phyloP scores from a whole-genome alignment of 2,329 filamentous ascomycete species.

The Alternaria tenuissima region DNA sequence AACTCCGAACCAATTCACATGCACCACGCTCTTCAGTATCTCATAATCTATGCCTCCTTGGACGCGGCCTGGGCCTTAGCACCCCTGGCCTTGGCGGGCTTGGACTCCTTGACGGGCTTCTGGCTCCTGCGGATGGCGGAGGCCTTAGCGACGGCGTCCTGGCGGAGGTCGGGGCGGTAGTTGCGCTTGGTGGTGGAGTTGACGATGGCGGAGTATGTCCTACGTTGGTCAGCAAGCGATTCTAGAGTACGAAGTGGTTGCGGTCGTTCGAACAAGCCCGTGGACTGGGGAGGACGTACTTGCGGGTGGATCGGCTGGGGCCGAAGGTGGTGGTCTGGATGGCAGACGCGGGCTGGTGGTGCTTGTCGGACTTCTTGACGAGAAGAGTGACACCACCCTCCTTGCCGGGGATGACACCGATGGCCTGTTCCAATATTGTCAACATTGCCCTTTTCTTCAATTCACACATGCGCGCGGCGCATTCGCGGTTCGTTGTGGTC shows the following conservation, averaged over 20 bases:
- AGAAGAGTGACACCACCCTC: conserved; percentile 82
- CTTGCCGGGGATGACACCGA: conserved; percentile 78
- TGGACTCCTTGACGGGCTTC: conserved; percentile 77
- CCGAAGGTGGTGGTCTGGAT: conserved; percentile 73
- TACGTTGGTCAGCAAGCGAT: conserved; percentile 16
- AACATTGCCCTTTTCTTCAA: conserved; percentile 7
- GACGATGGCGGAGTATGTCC: conserved; percentile 90
- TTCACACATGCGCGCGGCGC: conserved; percentile 4
- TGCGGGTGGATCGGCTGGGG: conserved; percentile 77
- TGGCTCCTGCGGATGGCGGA: conserved; percentile 84
- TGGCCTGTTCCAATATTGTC: conserved; percentile 65
- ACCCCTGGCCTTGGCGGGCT: conserved; percentile 79
- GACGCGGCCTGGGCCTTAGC: conserved; percentile 77
- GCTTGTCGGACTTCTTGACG: conserved; percentile 81
- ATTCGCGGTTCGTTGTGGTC: conserved; percentile 20
- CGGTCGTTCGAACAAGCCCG: not conserved
- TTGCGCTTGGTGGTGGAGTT: conserved; percentile 80
- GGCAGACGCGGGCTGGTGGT: conserved; percentile 76
- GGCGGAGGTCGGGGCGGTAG: conserved; percentile 71
- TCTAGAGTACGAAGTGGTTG: not conserved
- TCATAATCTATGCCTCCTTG: conserved; percentile 39
- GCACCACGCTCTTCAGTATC: conserved; percentile 15
- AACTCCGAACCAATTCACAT: conserved; percentile 26
- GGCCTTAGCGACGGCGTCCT: conserved; percentile 80
- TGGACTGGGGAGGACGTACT: conserved; percentile 64